These are phyloP conservation scores for Leishmania braziliensis DNA, from an alignment of 208 protist species.

Conservation along the genomic window DNA sequence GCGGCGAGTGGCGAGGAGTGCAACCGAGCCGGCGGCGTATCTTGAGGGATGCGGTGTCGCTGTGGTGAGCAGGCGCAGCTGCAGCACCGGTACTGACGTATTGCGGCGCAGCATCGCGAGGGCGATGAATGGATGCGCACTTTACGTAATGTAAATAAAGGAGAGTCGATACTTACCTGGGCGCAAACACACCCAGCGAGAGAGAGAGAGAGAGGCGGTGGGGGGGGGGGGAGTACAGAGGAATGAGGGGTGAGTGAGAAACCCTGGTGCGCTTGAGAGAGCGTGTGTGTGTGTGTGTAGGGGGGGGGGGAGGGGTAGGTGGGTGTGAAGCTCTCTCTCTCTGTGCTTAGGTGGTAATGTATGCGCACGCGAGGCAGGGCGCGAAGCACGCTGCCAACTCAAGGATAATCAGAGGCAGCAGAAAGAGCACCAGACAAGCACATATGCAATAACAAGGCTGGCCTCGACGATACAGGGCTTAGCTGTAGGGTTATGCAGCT, in stretches of 20 bases:
- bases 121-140: not conserved
- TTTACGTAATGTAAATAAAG: not conserved
- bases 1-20: slow-evolving; percentile 7
- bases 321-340: no score
- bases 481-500: not conserved
- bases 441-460: not conserved
- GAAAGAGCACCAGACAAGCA: not conserved
- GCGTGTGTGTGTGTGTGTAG: no score
- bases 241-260: not conserved
- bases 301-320: no score
- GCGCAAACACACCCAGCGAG: not conserved
- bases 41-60: not conserved
- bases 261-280: not conserved
- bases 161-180: not conserved
- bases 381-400: not conserved
- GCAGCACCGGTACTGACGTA: slow-evolving; percentile 17
- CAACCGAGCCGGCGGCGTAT: not conserved
- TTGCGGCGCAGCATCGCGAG: slow-evolving; percentile 22
- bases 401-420: not conserved
- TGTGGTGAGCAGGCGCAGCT: slow-evolving; percentile 16
- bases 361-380: not conserved
- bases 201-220: not conserved
- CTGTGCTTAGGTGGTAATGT: not conserved
- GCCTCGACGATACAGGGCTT: not conserved
- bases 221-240: not conserved